Base-by-base conservation (phyloP, 1,284 basidiomycete species). In the Trichosporon ovoides region DNA sequence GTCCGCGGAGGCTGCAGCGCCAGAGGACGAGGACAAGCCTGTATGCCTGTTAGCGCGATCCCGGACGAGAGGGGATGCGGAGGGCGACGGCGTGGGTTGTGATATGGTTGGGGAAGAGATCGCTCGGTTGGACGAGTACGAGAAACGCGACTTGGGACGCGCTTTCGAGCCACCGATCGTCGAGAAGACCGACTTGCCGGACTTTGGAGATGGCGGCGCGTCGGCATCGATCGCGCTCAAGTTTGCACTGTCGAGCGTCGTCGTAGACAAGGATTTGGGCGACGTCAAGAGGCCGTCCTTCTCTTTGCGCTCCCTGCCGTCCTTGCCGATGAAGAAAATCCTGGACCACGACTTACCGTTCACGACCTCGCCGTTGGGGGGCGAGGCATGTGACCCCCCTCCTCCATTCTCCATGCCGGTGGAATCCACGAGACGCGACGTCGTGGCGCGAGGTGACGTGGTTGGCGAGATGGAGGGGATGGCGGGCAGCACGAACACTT, bases 271-370 rank as follows among this genome's bases (percentile, higher is more conserved):
- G 24, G 43, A 48, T 48, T 48, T 48, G 16, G 43, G 43, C 14
- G 43, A 48, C 14, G 43, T 22, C 7, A 28, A n/a, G 22, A 31
- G 14, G 24, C 43, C 43, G 24, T n/a, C 43, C 16, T 48, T 48
- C 16, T 20, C 24, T 24, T 48, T 48, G 43, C 43, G 43, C 43
- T 48, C 43, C 43, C 28, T 48, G 43, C 43, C 43, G 16, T 48
- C 43, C 22, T 48, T 48, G 43, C 43, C 43, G 43, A 48, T 48
- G 43, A 48, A 48, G 43, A 48, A 48, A 18, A 48, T 22, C 43
- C 24, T 48, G 24, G 43, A 48, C 43, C 43, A 48, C 43, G 43
- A 48, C 43, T 48, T 48, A 48, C 43, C 43, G 43, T 48, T 48
- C 43, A 48, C 43, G 24, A 48, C 43, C 43, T 48, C 43, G 43